Percentiles rank a stretch among this genome's conserved stretches.
These are phyloP conservation scores for Ceratocystis lukuohia DNA, from an alignment of 2,329 filamentous ascomycete genomes.

Conservation along the genomic window DNA sequence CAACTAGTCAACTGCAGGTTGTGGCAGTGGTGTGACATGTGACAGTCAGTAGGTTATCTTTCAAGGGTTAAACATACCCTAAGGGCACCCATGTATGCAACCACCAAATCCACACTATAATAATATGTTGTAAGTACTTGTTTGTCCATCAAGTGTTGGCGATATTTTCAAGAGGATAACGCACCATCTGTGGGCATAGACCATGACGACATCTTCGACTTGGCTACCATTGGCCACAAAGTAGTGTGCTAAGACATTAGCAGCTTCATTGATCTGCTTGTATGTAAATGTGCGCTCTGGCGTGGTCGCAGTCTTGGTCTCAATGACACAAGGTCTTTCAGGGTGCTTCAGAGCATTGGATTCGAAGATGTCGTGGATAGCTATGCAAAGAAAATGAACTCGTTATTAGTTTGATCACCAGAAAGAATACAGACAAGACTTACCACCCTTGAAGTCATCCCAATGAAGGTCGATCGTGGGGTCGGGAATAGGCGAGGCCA, in stretches of 20 bases:
- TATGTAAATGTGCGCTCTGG: conserved; percentile 65
- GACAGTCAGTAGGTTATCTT: background rate
- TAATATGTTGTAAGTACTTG: background rate
- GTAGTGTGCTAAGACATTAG: conserved; percentile 68
- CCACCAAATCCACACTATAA: conserved; percentile 42
- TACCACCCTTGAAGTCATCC: conserved; percentile 45
- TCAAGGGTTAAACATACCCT: conserved; percentile 22
- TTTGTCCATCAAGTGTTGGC: background rate
- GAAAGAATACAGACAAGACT: conserved; percentile 8
- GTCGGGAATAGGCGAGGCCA: conserved; percentile 37
- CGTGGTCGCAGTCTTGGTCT: conserved; percentile 32
- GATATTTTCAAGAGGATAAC: conserved; percentile 28
- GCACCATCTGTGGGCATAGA: conserved; percentile 62
- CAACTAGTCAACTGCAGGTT: background rate
- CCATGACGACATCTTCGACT: conserved; percentile 83
- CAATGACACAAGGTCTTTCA: conserved; percentile 39
- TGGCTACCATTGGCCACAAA: conserved; percentile 59
- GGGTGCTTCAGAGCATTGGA: conserved; percentile 55
- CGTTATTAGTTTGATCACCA: background rate
- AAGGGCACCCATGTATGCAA: conserved; percentile 64
- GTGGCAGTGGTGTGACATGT: background rate
- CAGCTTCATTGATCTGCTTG: conserved; percentile 70
- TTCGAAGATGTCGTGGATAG: conserved; percentile 59
- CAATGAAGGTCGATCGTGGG: conserved; percentile 55
- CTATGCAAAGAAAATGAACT: conserved; percentile 10